Base-by-base conservation (phyloP, 2,329 filamentous ascomycete species). In the Ophiostoma sp. region DNA sequence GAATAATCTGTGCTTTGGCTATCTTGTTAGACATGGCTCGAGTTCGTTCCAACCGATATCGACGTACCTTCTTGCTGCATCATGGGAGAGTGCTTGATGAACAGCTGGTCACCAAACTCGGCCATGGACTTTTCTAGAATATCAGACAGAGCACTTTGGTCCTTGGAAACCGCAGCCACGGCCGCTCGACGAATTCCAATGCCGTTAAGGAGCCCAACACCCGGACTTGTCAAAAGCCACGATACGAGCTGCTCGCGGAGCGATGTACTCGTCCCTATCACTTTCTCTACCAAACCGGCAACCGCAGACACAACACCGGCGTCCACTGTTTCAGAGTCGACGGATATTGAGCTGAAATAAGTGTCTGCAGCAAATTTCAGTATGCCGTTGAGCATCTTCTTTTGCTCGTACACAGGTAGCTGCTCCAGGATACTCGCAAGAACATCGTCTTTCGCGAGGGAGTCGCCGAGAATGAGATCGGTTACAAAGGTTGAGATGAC, bases 71-170 rank as follows among this genome's bases (percentile, higher is more conserved):
- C 92, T 83, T 99, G 95, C 74, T 93, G 90, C 52, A 95, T 75
- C n/a, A 90, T 85, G 5, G 93, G 89, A 0, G 90, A 86, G 77
- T 98, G 93, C 69, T 87, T 90, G 73, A 98, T 92, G 74, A 93
- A 96, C 11, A 98, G 81, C 65, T 90, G 87, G 73, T 97, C 93
- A 0, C 92, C 91, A 76, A 98, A 97, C 65, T 89, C 85, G 52
- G 81, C 81, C 65, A 97, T 79, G 65, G 83, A 85, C 74, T 87
- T 91, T 73, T 93, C 87, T 68, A 94, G 76, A 47, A 91, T 79
- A 0, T 76, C 79, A 5, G 82, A 78, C 2, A 92, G 78, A 27
- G 78, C 78, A 0, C 82, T 64, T 83, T 80, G 52, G 82, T 77
- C 11, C 16, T 42, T 60, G 2, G 83, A 81, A 27, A 91, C 75